These are phyloP conservation scores for Quercus variabilis DNA, from an alignment of 306 rosid genomes.

Conservation along the genomic window DNA sequence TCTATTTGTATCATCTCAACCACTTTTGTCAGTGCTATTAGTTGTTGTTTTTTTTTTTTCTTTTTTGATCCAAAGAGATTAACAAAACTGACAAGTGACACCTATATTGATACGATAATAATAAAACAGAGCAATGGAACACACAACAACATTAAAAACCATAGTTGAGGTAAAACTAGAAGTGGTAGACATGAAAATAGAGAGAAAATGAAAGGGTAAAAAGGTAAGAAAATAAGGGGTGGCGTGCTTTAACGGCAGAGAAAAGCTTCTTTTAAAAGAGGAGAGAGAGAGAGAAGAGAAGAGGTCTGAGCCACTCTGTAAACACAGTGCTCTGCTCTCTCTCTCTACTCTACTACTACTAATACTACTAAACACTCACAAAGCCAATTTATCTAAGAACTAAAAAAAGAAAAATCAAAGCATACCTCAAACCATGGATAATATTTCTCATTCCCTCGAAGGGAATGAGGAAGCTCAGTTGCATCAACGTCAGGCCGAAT, in stretches of 20 bases:
- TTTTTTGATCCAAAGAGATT: not conserved
- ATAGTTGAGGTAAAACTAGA: not conserved
- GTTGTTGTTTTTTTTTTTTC: too few relatives aligned
- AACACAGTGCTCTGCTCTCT: slow-evolving; percentile 46
- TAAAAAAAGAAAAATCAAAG: too few relatives aligned
- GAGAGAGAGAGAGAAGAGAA: not conserved
- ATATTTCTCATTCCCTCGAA: too few relatives aligned
- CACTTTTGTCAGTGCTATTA: too few relatives aligned
- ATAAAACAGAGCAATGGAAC: too few relatives aligned
- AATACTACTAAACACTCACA: not conserved
- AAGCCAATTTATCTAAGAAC: not conserved
- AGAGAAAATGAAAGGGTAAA: slow-evolving; percentile 12
- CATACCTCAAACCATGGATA: too few relatives aligned
- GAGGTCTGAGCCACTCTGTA: slow-evolving; percentile 46
- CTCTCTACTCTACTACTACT: not conserved
- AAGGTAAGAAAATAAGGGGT: slow-evolving; percentile 26
- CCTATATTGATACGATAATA: not conserved
- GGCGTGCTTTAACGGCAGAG: slow-evolving; percentile 65
- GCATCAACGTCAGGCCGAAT: too few relatives aligned
- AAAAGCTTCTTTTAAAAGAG: slow-evolving; percentile 8
- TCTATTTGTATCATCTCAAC: too few relatives aligned
- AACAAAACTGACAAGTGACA: not conserved
- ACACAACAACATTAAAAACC: too few relatives aligned
- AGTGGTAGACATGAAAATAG: not conserved
- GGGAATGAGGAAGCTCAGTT: too few relatives aligned